These are phyloP conservation scores for Neurospora cerealis DNA, from an alignment of 495 filamentous ascomycete species.

Conservation along the genomic window DNA sequence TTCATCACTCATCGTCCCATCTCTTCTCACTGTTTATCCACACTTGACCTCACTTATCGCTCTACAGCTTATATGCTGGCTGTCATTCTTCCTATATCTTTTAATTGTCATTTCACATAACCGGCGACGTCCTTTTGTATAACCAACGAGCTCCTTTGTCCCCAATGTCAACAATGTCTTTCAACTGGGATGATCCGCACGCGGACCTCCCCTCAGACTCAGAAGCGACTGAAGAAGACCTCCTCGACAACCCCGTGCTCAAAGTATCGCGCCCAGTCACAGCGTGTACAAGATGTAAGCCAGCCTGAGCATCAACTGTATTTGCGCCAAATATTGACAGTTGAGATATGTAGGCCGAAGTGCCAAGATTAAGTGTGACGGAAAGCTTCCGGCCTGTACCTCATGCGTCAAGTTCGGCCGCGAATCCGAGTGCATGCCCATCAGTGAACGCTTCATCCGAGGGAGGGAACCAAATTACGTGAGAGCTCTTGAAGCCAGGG, in stretches of 20 bases:
- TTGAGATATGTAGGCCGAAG: conserved; percentile 43
- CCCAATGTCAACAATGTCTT: neutral
- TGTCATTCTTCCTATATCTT: neutral
- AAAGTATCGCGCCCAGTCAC: conserved; percentile 86
- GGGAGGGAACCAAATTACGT: conserved; percentile 95
- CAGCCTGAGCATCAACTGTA: neutral
- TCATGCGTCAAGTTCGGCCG: conserved; percentile 82
- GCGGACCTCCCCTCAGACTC: neutral
- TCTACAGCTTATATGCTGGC: neutral
- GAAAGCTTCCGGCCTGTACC: conserved; percentile 85
- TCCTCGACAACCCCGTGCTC: conserved; percentile 65
- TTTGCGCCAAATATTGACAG: conserved; percentile 10
- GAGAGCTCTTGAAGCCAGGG: conserved; percentile 75
- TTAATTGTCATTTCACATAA: neutral
- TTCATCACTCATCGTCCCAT: neutral
- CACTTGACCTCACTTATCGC: neutral
- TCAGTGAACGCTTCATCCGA: conserved; percentile 86
- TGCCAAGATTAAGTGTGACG: conserved; percentile 94
- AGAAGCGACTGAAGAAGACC: neutral
- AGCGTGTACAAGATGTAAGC: conserved; percentile 78
- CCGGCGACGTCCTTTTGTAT: neutral
- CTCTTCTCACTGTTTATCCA: neutral
- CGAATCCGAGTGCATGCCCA: conserved; percentile 75
- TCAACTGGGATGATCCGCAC: neutral
- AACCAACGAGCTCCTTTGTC: neutral